Conservation (phyloP, 768 basidiomycete genomes). For the Rhizopogon vulgaris region DNA sequence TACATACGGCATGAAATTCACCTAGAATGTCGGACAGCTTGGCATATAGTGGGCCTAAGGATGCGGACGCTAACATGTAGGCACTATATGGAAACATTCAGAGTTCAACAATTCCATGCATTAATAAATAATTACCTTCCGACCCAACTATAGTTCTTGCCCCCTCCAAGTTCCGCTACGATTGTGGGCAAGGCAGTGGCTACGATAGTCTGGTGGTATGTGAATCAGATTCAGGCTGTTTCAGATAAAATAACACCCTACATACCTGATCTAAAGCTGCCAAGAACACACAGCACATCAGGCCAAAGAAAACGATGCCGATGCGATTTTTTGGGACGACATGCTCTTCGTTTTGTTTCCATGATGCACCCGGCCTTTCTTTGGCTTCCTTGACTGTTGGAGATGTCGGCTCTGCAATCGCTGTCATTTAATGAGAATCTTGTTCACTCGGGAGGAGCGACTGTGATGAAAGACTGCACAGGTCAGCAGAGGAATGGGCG, state of each 20-base stretch:
- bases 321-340: constrained; percentile 38
- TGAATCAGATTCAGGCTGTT: neutral
- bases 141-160: constrained; percentile 44
- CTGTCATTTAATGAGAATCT: neutral
- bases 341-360: constrained; percentile 35
- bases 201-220: constrained; percentile 32
- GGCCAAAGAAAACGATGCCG: constrained; percentile 35
- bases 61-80: constrained; percentile 40
- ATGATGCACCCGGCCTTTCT: constrained; percentile 25
- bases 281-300: constrained; percentile 38
- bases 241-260: neutral
- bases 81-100: constrained; percentile 23
- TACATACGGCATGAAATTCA: neutral
- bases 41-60: constrained; percentile 41
- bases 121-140: constrained; percentile 27
- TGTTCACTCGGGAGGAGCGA: neutral
- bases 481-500: neutral
- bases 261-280: constrained; percentile 44
- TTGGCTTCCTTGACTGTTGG: constrained; percentile 3
- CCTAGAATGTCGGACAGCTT: constrained; percentile 39
- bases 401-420: neutral
- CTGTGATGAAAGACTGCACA: neutral
- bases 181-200: constrained; percentile 48
- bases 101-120: neutral
- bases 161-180: constrained; percentile 37